These are phyloP conservation scores for Hypoxylon perforatum DNA, from an alignment of 495 filamentous ascomycete genomes.

Conservation along the genomic window DNA sequence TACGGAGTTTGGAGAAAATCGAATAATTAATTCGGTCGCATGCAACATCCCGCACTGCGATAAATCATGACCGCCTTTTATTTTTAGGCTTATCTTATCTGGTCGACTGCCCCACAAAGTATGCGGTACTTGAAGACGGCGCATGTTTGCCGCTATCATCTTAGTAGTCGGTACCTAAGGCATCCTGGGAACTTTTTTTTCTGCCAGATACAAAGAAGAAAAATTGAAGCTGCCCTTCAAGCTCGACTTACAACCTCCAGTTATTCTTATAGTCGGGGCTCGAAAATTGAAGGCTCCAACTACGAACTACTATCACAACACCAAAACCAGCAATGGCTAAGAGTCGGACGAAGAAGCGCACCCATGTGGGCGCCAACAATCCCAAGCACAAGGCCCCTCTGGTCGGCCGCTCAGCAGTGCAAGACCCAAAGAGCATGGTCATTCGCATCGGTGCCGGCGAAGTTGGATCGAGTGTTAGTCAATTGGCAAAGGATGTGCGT, in stretches of 20 bases:
- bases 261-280: neutral
- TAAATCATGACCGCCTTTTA: constrained; percentile 33
- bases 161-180: constrained; percentile 20
- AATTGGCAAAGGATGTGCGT: constrained; percentile 91
- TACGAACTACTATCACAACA: constrained; percentile 1
- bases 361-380: constrained; percentile 78
- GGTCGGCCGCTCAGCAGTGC: constrained; percentile 52
- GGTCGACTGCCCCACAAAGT: neutral
- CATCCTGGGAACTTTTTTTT: constrained; percentile 24
- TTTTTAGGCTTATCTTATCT: constrained; percentile 34
- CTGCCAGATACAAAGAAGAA: constrained; percentile 27
- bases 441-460: constrained; percentile 95
- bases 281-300: constrained; percentile 24
- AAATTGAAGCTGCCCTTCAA: constrained; percentile 25
- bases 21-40: neutral
- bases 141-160: neutral
- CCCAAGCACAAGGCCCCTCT: constrained; percentile 55
- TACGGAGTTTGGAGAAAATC: neutral
- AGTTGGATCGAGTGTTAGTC: constrained; percentile 89
- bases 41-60: constrained; percentile 31
- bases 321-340: constrained; percentile 72
- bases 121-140: constrained; percentile 6
- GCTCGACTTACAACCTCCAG: neutral
- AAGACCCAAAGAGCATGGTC: constrained; percentile 94
- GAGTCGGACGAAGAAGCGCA: constrained; percentile 86